Evolutionary conservation across 306 rosid species (phyloP), one percentile per base, ranked within the genome.

Genomic region (Glycine soja): DNA sequence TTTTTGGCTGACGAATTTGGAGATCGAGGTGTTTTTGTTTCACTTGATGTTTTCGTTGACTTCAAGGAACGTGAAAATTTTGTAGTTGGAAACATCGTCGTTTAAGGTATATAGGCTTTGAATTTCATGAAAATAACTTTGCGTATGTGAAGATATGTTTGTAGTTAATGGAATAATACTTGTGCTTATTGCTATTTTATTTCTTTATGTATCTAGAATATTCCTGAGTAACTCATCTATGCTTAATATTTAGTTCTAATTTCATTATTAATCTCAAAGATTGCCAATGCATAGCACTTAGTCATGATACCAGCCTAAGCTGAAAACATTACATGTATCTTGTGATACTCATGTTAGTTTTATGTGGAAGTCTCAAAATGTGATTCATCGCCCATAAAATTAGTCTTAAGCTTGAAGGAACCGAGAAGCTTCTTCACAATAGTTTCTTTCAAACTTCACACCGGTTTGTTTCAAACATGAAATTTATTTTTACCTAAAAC

Each of bases 1-100:
- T 83, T 61, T 24, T 62, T 6, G 0, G 45, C 82, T 32, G 36
- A 76, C 75, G 16, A 38, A 61, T 75, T 52, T 4, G 32, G 40
- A 10, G 45, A 77, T 70, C 53, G 53, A 45, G 63, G 12, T 9
- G 36, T 77, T 83, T 30, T 38, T 57, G 65, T 46, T 72, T 85
- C 62, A 38, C 53, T 64, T 74, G 77, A 76, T 81, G 43, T 85
- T 24, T 47, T 50, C 71, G 34, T 70, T 16, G 42, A 12, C 64
- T 73, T 70, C 48, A 10, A 58, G 32, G 67, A 12, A 15, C 42
- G 74, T 34, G 10, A 58, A 74, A 0, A 50, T 6, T 46, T 32
- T 34, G 47, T 59, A n/a, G 38, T 72, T 65, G 13, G 10, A 18
- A 43, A 76, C 47, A 14, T 32, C 71, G 50, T 40, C 30, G 30